phyloP scores from a whole-genome alignment of 306 rosid species.

The Prunus padus region DNA sequence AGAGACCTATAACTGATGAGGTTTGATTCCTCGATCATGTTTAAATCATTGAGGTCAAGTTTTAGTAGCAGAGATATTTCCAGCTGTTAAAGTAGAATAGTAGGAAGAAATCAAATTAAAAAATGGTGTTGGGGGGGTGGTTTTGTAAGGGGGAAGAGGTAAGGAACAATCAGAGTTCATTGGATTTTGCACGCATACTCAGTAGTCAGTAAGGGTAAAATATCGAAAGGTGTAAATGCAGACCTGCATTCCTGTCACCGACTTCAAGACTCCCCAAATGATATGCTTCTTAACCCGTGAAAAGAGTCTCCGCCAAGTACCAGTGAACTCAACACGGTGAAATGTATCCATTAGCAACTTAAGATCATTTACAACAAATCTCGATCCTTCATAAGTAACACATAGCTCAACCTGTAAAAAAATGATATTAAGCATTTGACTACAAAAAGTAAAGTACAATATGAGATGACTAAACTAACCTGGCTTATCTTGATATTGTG shows the following conservation, averaged over 20 bases:
- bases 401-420: slow-evolving; percentile 71
- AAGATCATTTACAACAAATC: slow-evolving; percentile 95
- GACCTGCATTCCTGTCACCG: slow-evolving; percentile 99
- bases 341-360: slow-evolving; percentile 96
- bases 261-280: slow-evolving; percentile 98
- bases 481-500: slow-evolving; percentile 96
- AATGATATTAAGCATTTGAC: slow-evolving; percentile 17
- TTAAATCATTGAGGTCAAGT: not conserved
- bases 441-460: slow-evolving; percentile 12
- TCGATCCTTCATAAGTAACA: slow-evolving; percentile 93
- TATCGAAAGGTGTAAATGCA: slow-evolving; percentile 4
- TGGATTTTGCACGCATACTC: not conserved
- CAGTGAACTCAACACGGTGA: slow-evolving; percentile 87
- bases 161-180: not conserved
- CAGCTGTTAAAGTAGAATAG: no score
- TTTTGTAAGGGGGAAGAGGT: not conserved
- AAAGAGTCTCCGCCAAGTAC: slow-evolving; percentile 96
- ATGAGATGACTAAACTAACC: slow-evolving; percentile 49
- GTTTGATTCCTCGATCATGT: no score
- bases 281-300: slow-evolving; percentile 96
- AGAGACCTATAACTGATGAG: not conserved
- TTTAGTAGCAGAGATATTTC: not conserved
- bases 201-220: not conserved
- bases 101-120: not conserved
- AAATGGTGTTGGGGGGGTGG: not conserved